Percentiles rank a stretch among this genome's conserved stretches.
Conservation (phyloP, 2,329 filamentous ascomycete species). For the Penicillium sp. region DNA sequence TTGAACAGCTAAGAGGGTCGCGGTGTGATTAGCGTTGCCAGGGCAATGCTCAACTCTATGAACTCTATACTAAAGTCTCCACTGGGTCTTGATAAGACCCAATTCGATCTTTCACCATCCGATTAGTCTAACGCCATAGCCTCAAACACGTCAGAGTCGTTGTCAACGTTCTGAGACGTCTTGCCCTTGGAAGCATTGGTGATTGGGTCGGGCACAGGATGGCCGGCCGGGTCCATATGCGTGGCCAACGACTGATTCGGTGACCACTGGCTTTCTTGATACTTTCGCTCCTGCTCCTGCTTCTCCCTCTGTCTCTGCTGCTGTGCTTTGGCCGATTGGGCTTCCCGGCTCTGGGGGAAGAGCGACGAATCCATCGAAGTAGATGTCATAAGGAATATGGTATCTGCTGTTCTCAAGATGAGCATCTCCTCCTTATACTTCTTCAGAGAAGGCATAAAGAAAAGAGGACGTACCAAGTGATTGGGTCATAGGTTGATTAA, state of each 20-base stretch:
- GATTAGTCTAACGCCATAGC: slow-evolving; percentile 32
- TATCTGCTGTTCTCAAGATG: neutral
- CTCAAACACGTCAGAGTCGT: slow-evolving; percentile 28
- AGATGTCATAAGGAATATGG: slow-evolving; percentile 22
- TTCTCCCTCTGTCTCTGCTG: slow-evolving; percentile 2
- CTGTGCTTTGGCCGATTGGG: slow-evolving; percentile 17
- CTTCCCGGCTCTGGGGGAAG: slow-evolving; percentile 24
- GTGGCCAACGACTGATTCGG: slow-evolving; percentile 29
- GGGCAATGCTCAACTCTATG: neutral
- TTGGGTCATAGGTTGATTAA: neutral
- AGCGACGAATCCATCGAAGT: slow-evolving; percentile 21
- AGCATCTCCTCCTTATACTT: neutral
- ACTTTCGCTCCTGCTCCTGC: slow-evolving; percentile 4
- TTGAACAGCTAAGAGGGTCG: neutral
- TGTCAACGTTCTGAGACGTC: slow-evolving; percentile 7
- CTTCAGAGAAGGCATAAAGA: slow-evolving; percentile 2
- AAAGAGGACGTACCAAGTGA: slow-evolving; percentile 9
- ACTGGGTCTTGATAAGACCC: neutral
- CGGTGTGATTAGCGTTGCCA: slow-evolving; percentile 4
- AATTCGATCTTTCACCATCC: neutral
- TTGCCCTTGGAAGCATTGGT: slow-evolving; percentile 21
- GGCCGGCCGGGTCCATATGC: slow-evolving; percentile 30
- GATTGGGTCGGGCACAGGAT: slow-evolving; percentile 29
- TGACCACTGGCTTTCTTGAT: slow-evolving; percentile 18
- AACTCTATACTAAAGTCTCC: neutral